Percentiles rank a stretch among this genome's conserved stretches.
Conservation (phyloP, 1,284 basidiomycete species). For the Exobasidium rhododendri region DNA sequence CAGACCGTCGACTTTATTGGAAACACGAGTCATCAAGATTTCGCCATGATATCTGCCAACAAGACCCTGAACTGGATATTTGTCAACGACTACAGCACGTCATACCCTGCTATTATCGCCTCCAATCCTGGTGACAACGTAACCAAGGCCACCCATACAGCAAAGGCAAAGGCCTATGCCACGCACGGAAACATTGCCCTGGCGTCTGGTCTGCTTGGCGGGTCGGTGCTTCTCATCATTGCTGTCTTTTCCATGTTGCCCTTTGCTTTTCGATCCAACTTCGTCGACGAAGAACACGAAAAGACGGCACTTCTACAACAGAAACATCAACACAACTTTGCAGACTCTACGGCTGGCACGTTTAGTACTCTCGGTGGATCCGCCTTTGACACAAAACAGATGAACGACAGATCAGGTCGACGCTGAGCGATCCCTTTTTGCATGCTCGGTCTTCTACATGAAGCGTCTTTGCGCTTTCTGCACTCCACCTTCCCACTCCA, state of each 20-base stretch:
- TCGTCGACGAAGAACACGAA: constrained; percentile 1
- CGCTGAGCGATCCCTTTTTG: too few species aligned
- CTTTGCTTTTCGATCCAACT: constrained; percentile 21
- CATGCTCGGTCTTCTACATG: too few species aligned
- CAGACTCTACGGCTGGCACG: background rate
- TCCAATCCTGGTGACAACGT: constrained; percentile 36
- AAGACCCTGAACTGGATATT: constrained; percentile 39
- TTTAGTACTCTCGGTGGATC: background rate
- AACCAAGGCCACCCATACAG: constrained; percentile 11
- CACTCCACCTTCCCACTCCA: too few species aligned
- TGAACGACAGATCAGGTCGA: background rate
- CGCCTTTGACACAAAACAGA: background rate
- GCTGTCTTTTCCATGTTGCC: constrained; percentile 26
- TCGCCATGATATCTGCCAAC: constrained; percentile 45
- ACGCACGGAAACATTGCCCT: constrained; percentile 34
- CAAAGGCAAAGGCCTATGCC: constrained; percentile 22
- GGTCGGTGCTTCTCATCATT: constrained; percentile 22
- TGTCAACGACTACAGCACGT: constrained; percentile 28
- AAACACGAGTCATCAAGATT: constrained; percentile 49
- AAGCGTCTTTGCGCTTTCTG: too few species aligned
- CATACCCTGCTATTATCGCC: constrained; percentile 21
- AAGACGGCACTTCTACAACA: background rate
- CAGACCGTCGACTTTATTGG: constrained; percentile 42
- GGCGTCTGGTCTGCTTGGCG: constrained; percentile 26
- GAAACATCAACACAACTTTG: background rate